A percentile compares a stretch with the other conserved stretches of the same genome.
Conservation (phyloP, 2,329 filamentous ascomycete genomes). For the Apiospora phragmitis region DNA sequence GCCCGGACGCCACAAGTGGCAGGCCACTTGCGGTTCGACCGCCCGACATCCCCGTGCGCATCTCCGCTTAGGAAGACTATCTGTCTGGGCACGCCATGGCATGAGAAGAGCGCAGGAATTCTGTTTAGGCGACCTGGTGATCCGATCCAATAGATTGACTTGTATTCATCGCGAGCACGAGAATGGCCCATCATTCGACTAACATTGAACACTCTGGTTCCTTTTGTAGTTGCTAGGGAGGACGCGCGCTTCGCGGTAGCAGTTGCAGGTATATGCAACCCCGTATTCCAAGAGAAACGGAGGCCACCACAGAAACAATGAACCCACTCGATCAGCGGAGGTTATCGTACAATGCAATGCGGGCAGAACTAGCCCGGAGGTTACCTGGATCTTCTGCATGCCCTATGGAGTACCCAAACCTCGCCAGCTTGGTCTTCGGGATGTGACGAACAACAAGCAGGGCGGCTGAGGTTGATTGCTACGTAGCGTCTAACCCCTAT, state of each 20-base stretch:
- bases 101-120: background rate
- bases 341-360: background rate
- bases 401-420: background rate
- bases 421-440: background rate
- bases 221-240: background rate
- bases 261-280: background rate
- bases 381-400: background rate
- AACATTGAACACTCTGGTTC: background rate
- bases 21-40: background rate
- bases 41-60: background rate
- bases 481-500: background rate
- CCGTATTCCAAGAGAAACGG: background rate
- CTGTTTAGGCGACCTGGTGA: background rate
- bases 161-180: background rate
- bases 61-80: background rate
- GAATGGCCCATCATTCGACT: background rate
- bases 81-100: background rate
- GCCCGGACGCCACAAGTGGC: background rate
- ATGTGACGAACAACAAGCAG: background rate
- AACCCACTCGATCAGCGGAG: background rate
- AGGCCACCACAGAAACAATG: background rate
- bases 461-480: background rate
- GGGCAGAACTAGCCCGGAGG: background rate
- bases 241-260: background rate
- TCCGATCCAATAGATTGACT: slow-evolving; percentile 1